A percentile compares a stretch with the other conserved stretches of the same genome.
Conservation (phyloP, 208 protist species). For the Wallacemonas sp. region DNA sequence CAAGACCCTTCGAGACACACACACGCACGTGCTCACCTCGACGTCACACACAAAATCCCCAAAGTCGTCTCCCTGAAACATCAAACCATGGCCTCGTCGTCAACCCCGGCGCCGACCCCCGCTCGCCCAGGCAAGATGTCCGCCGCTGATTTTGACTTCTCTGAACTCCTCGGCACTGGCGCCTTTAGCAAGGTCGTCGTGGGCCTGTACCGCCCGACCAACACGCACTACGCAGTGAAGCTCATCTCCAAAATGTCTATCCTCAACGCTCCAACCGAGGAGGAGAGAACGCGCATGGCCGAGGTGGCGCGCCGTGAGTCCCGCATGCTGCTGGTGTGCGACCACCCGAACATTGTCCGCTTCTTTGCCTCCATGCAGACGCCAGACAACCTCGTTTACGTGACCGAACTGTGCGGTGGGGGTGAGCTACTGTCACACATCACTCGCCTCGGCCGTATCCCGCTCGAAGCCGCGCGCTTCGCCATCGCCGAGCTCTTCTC, state of each 20-base stretch:
- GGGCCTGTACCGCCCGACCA: conserved; percentile 63
- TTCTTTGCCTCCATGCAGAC: conserved; percentile 86
- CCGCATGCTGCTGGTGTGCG: conserved; percentile 85
- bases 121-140: conserved; percentile 43
- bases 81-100: neutral
- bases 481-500: conserved; percentile 93
- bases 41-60: too few species aligned
- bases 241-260: conserved; percentile 83
- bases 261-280: conserved; percentile 81
- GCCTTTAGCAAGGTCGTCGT: conserved; percentile 90
- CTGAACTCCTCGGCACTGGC: conserved; percentile 62
- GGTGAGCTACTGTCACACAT: conserved; percentile 83
- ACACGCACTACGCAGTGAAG: conserved; percentile 77
- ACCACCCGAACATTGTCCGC: conserved; percentile 86
- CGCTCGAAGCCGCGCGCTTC: conserved; percentile 79
- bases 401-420: conserved; percentile 84
- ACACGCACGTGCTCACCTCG: too few species aligned
- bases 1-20: too few species aligned
- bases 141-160: conserved; percentile 78
- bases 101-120: neutral
- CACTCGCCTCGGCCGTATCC: conserved; percentile 48
- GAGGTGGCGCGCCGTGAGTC: conserved; percentile 81
- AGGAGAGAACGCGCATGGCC: conserved; percentile 82
- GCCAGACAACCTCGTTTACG: conserved; percentile 79
- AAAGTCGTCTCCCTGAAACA: too few species aligned